These are phyloP conservation scores for Penicillium bovifimosum DNA, from an alignment of 495 filamentous ascomycete genomes.

Conservation along the genomic window DNA sequence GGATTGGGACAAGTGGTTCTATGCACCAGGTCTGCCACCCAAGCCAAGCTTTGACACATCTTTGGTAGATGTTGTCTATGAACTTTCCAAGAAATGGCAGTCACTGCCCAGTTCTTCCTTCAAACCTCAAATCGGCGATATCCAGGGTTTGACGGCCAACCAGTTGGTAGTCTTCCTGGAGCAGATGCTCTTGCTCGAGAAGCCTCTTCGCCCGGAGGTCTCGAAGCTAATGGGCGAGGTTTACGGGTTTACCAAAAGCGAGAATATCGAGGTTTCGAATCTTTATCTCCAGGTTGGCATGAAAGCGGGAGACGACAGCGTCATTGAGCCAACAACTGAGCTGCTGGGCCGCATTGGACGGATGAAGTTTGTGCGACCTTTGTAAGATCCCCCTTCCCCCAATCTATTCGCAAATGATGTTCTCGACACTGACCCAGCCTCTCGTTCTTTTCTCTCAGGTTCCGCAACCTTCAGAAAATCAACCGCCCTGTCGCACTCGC, in stretches of 20 bases:
- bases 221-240: conserved; percentile 62
- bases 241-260: conserved; percentile 62
- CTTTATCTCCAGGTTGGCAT: conserved; percentile 75
- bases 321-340: conserved; percentile 64
- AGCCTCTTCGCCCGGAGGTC: conserved; percentile 54
- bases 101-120: conserved; percentile 45
- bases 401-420: neutral
- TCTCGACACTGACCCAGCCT: conserved; percentile 13
- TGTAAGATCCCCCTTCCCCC: conserved; percentile 40
- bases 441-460: conserved; percentile 30
- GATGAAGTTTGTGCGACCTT: conserved; percentile 93
- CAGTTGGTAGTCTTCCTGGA: conserved; percentile 90
- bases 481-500: conserved; percentile 67
- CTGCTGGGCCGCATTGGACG: conserved; percentile 77
- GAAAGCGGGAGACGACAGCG: conserved; percentile 58
- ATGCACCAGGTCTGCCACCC: conserved; percentile 75
- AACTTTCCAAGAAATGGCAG: conserved; percentile 76
- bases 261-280: conserved; percentile 79
- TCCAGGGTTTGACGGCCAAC: conserved; percentile 68
- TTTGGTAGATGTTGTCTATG: conserved; percentile 79
- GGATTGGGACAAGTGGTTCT: conserved; percentile 88
- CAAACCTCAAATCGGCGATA: conserved; percentile 60
- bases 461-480: conserved; percentile 62
- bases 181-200: conserved; percentile 56
- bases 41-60: conserved; percentile 89